Evolutionary conservation across 768 basidiomycete genomes (phyloP), one percentile per base, ranked within the genome.

Genomic region (Xerocomellus intermedius): DNA sequence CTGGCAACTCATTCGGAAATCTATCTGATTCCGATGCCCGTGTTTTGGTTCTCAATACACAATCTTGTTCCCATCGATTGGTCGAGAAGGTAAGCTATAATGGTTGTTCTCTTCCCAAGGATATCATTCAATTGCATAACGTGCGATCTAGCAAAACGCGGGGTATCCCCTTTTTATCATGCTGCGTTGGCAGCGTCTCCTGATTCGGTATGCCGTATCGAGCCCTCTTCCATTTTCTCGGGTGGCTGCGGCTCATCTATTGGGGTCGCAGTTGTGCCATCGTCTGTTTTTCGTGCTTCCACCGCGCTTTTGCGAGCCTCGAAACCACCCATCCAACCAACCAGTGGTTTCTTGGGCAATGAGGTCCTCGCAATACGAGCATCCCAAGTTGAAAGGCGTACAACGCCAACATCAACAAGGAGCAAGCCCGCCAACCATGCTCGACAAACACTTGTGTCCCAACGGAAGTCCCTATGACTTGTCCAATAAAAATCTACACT

Each of bases 401-500:
- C 67, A 82, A 80, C 0, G 77, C 88, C 51, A 91, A 66, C 41
- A 80, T 80, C 12, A 90, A 73, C 26, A 75, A 77, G 0, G 87
- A 84, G 2, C 79, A 81, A 0, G 87, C 77, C 35, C 82, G 77
- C 89, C 89, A 92, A 16, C 91, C 91, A 59, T 81, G 73, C 16
- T 74, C 60, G 28, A 86, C 77, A 70, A 90, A 94, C 2, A 93
- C 79, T 36, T 80, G 69, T 0, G 89, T 87, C 30, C 89, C 86
- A 1, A 86, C 85, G 0, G 87, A 79, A 0, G 90, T 91, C 17
- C 91, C 91, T 71, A 88, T 84, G 10, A 92, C 86, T 74, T 93
- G 90, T 0, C 91, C 91, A 21, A 89, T 77, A 69, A 91, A 90
- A 28, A 87, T 57, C 73, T 77, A 48, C 26, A 21, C 7, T 8